A percentile compares a stretch with the other conserved stretches of the same genome.
Conservation (phyloP, 2,329 filamentous ascomycete genomes). For the Claviceps quebecensis region DNA sequence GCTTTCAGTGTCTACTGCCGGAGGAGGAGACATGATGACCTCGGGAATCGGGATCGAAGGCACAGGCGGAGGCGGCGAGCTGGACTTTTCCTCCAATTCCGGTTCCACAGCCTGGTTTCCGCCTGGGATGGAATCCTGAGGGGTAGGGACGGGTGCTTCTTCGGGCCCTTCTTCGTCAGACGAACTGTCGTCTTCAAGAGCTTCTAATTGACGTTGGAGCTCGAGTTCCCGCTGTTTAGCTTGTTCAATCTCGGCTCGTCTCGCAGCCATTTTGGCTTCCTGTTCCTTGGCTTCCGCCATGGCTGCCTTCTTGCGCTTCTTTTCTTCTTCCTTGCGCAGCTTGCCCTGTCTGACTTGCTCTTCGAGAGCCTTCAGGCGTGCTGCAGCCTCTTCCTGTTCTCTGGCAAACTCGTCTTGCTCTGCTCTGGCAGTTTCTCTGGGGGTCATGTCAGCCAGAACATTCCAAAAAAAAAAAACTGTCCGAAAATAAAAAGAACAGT, state of each 20-base stretch:
- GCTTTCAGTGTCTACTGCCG: constrained; percentile 53
- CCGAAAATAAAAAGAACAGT: not conserved
- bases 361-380: constrained; percentile 76
- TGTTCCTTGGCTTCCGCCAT: constrained; percentile 78
- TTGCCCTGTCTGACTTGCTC: constrained; percentile 90
- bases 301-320: constrained; percentile 79
- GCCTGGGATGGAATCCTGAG: constrained; percentile 40
- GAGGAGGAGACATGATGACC: constrained; percentile 33
- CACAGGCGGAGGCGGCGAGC: constrained; percentile 30
- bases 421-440: constrained; percentile 55
- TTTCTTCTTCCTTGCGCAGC: constrained; percentile 91
- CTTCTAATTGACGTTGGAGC: constrained; percentile 73
- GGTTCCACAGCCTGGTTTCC: constrained; percentile 38
- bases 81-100: constrained; percentile 37
- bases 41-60: constrained; percentile 25
- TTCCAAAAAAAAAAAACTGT: too few relatives aligned
- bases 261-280: constrained; percentile 68
- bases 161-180: constrained; percentile 66
- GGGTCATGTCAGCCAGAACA: not conserved
- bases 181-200: constrained; percentile 56
- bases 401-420: constrained; percentile 70
- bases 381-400: constrained; percentile 68
- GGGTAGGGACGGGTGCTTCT: constrained; percentile 38
- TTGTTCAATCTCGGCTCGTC: constrained; percentile 82
- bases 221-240: constrained; percentile 83